These are phyloP conservation scores for Moringa oleifera DNA, from an alignment of 345 rosid genomes.

Conservation along the genomic window DNA sequence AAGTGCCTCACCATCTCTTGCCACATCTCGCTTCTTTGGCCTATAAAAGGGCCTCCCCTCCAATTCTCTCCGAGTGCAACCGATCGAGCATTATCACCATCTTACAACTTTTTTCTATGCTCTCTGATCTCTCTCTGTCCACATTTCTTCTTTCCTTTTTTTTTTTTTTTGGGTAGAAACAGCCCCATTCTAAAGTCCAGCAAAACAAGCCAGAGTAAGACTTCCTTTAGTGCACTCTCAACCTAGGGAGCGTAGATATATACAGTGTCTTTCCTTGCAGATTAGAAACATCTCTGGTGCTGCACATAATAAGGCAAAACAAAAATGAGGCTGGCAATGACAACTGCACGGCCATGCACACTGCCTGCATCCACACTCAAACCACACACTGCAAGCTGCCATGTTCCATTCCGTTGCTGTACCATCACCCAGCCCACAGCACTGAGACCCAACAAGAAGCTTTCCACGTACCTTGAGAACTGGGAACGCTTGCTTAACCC, in stretches of 20 bases:
- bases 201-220: too few relatives aligned
- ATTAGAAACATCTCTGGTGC: too few relatives aligned
- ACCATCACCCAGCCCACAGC: conserved; percentile 12
- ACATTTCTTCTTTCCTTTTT: too few relatives aligned
- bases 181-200: too few relatives aligned
- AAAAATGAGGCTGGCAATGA: conserved; percentile 21
- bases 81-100: not conserved
- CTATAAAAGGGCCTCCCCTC: conserved; percentile 14
- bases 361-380: not conserved
- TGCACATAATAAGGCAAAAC: too few relatives aligned
- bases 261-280: too few relatives aligned
- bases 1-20: not conserved
- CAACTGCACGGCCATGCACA: conserved; percentile 19
- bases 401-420: conserved; percentile 6
- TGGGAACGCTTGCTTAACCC: not conserved
- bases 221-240: too few relatives aligned
- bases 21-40: not conserved
- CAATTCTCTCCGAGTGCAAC: not conserved
- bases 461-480: not conserved
- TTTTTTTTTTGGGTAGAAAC: too few relatives aligned
- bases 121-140: not conserved
- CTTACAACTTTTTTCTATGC: not conserved
- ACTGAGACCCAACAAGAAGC: conserved; percentile 1
- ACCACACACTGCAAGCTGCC: not conserved
- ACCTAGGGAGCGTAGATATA: too few relatives aligned